phyloP scores from a whole-genome alignment of 2,329 filamentous ascomycete species.

The Teratosphaeria destructans region DNA sequence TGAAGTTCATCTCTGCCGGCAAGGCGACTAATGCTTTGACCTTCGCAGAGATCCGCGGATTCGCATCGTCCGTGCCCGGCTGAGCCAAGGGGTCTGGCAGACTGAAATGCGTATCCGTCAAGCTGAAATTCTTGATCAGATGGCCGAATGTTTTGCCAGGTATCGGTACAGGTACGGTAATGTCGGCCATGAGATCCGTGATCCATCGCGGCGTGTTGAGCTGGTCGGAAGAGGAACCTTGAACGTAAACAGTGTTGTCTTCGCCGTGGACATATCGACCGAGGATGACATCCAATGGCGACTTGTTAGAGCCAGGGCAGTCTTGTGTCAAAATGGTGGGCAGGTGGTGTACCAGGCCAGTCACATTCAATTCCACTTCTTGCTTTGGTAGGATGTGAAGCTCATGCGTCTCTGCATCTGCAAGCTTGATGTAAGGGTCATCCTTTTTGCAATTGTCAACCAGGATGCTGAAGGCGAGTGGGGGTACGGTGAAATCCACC shows the following conservation, averaged over 20 bases:
- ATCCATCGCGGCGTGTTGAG: conserved; percentile 72
- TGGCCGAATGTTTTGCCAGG: conserved; percentile 72
- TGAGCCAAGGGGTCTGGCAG: conserved; percentile 73
- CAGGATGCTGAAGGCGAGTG: conserved; percentile 73
- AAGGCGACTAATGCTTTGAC: conserved; percentile 69
- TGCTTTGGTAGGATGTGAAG: conserved; percentile 58
- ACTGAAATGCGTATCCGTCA: conserved; percentile 75
- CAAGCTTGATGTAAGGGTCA: conserved; percentile 67
- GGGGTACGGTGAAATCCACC: conserved; percentile 63
- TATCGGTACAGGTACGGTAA: conserved; percentile 76
- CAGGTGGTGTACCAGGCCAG: conserved; percentile 61
- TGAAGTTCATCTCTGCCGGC: conserved; percentile 79
- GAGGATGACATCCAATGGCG: conserved; percentile 75
- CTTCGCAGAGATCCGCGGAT: conserved; percentile 72
- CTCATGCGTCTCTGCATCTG: conserved; percentile 58
- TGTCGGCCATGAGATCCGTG: conserved; percentile 63
- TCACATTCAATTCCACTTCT: conserved; percentile 58
- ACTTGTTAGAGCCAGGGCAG: conserved; percentile 68
- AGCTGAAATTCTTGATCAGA: conserved; percentile 76
- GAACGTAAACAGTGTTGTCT: conserved; percentile 69
- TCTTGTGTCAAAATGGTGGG: conserved; percentile 60
- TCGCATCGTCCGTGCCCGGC: conserved; percentile 59
- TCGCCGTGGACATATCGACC: conserved; percentile 72
- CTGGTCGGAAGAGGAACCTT: conserved; percentile 56
- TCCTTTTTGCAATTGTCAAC: conserved; percentile 67